Evolutionary conservation across 1,284 basidiomycete species (phyloP).

Genomic region (Macrocybe sp.): DNA sequence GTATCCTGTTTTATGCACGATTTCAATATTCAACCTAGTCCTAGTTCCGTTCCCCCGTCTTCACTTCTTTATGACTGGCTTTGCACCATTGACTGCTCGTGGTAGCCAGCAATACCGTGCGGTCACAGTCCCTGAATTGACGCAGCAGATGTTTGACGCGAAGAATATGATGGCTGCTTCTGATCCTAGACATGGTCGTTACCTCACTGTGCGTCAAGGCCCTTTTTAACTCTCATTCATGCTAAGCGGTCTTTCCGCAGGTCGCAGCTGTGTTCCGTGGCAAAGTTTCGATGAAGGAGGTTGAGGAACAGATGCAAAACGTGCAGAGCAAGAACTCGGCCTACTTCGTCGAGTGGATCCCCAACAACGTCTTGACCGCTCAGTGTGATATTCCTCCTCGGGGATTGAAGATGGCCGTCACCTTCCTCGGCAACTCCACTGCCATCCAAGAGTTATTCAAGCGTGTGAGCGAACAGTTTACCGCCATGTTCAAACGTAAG

Average conservation of each 20-base stretch:
- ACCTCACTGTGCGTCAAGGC: constrained; percentile 65
- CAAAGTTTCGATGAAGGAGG: constrained; percentile 98
- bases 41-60: constrained; percentile 96
- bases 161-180: constrained; percentile 99
- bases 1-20: constrained; percentile 8
- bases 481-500: constrained; percentile 98
- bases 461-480: constrained; percentile 96
- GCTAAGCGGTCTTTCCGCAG: constrained; percentile 29
- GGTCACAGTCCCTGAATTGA: constrained; percentile 93
- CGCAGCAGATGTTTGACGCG: constrained; percentile 97
- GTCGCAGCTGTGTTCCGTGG: constrained; percentile 98
- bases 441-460: constrained; percentile 98
- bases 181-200: constrained; percentile 92
- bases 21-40: constrained; percentile 1
- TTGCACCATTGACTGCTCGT: constrained; percentile 90
- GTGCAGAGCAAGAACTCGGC: constrained; percentile 97
- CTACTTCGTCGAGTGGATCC: constrained; percentile 99
- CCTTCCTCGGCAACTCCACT: constrained; percentile 97
- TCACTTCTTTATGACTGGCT: constrained; percentile 99
- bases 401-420: constrained; percentile 93
- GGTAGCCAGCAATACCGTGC: constrained; percentile 93
- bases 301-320: constrained; percentile 97
- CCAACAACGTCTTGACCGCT: constrained; percentile 94
- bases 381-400: constrained; percentile 95
- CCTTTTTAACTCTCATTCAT: constrained; percentile 1